phyloP scores from a whole-genome alignment of 1,139 yeast genomes.

The Debaryomycetaceae sp. region DNA sequence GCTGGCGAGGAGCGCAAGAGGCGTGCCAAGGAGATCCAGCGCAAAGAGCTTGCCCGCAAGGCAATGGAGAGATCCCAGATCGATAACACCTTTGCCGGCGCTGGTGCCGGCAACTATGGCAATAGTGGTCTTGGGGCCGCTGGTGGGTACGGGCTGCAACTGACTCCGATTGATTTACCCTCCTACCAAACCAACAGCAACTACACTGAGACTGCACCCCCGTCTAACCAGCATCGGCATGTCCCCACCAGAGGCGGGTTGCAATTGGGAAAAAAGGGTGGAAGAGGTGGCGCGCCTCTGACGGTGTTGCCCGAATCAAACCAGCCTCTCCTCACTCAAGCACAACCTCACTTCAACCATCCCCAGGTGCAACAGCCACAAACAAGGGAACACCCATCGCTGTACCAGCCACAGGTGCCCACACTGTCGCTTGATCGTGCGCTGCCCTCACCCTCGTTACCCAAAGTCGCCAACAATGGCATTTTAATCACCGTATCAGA shows the following conservation, averaged over 20 bases:
- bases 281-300: conserved; percentile 9
- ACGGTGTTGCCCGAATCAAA: conserved; percentile 25
- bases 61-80: conserved; percentile 27
- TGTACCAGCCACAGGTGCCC: conserved; percentile 12
- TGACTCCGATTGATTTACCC: conserved; percentile 12
- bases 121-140: conserved; percentile 10
- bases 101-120: conserved; percentile 15
- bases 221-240: conserved; percentile 18
- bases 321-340: conserved; percentile 40
- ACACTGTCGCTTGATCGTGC: too few species aligned
- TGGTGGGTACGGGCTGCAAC: conserved; percentile 5
- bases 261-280: conserved; percentile 69
- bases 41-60: conserved; percentile 74
- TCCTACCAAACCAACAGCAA: conserved; percentile 31
- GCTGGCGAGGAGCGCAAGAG: conserved; percentile 97
- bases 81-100: conserved; percentile 11
- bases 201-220: conserved; percentile 17
- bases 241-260: conserved; percentile 64
- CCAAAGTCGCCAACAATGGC: conserved; percentile 61
- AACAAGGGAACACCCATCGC: conserved; percentile 12
- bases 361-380: conserved; percentile 13
- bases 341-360: conserved; percentile 20
- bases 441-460: conserved; percentile 24
- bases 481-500: conserved; percentile 76
- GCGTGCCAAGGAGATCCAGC: conserved; percentile 90